Evolutionary conservation across 495 filamentous ascomycete genomes (phyloP), one percentile per base, ranked within the genome.

Genomic region (Neurospora sp.): DNA sequence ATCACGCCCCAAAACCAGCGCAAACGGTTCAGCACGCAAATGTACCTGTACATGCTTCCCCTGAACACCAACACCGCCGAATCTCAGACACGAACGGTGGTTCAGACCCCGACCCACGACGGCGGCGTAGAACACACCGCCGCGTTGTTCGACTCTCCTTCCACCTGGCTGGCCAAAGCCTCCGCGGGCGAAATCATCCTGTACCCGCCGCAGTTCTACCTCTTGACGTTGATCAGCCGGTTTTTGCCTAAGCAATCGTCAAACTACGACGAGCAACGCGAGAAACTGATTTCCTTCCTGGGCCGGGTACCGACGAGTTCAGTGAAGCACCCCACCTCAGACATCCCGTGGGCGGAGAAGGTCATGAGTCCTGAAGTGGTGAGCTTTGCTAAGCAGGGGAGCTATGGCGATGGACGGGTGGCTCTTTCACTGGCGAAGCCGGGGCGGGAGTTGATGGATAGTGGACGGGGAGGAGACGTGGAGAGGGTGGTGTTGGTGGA

Each of bases 11-110:
- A 83, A 3, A 86, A 87, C 73, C 81, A 90, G 3, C 87, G 89
- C 1, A 91, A 89, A 76, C 87, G 96, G 22, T 99, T 93, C 78
- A 91, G 91, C 2, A 97, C 94, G 8, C 94, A 97, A 78, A 97
- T 99, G 94, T 99, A 98, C 78, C 77, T 99, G 8, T 96, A 97
- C 80, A 91, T 97, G 82, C 85, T 97, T n/a, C 94, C 96, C 0
- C 82, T 94, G 20, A 69, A 72, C 40, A 12, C 53, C 39, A 17
- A 10, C 12, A 17, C 70, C 41, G 44, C 71, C 4, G 14, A 69
- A 4, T 8, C 76, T 4, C 70, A 73, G n/a, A 75, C 78, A 0
- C 76, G 84, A 69, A 76, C 79, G 7, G 70, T 84, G 31, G 77
- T 87, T 31, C 89, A 87, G 9, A 82, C 89, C 3, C 92, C 93